phyloP scores from a whole-genome alignment of 73 alveolate species.

The Tetrahymena borealis region DNA sequence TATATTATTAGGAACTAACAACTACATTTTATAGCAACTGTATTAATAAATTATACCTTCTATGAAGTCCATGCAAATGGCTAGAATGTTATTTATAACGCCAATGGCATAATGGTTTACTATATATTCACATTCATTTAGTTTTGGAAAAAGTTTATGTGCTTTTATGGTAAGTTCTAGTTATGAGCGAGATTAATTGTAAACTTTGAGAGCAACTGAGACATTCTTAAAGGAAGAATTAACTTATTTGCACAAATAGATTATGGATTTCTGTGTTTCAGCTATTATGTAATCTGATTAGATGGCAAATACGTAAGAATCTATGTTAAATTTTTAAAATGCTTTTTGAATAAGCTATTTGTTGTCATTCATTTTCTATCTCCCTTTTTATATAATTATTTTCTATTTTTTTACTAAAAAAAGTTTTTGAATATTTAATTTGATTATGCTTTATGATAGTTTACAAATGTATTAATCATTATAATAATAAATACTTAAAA shows the following conservation, averaged over 20 bases:
- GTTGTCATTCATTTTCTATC: not conserved
- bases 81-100: not conserved
- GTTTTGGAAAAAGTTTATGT: not conserved
- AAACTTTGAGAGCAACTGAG: not conserved
- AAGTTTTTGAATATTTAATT: no score
- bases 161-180: not conserved
- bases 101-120: not conserved
- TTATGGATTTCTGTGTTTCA: not conserved
- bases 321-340: not conserved
- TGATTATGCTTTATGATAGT: not conserved
- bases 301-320: not conserved
- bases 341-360: not conserved
- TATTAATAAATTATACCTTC: not conserved
- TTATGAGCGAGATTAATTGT: not conserved
- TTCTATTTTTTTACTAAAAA: not conserved
- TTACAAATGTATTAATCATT: no score
- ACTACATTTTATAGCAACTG: no score
- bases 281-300: not conserved
- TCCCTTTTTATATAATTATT: not conserved
- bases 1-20: no score
- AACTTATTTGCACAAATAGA: not conserved
- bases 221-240: not conserved
- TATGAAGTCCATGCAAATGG: not conserved
- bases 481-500: no score
- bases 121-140: not conserved